A percentile compares a stretch with the other conserved stretches of the same genome.
Conservation (phyloP, 1,139 yeast species). For the Suhomyces wounanorum region DNA sequence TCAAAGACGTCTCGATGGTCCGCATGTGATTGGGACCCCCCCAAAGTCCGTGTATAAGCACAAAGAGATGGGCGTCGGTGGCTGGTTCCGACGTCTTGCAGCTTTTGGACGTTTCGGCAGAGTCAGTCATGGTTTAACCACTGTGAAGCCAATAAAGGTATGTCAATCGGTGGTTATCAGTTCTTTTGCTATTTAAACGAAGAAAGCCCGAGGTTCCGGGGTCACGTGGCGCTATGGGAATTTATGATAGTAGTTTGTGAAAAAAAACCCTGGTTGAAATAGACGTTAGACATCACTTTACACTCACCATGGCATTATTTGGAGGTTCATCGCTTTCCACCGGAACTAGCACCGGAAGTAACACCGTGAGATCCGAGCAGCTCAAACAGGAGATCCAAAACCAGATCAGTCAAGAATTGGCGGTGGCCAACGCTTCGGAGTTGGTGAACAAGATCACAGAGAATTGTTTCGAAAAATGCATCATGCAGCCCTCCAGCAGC, state of each 20-base stretch:
- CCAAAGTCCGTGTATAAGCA: slow-evolving; percentile 87
- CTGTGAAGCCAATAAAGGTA: not conserved
- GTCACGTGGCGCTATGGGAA: not conserved
- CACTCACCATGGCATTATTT: slow-evolving; percentile 32
- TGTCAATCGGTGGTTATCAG: not conserved
- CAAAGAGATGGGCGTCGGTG: slow-evolving; percentile 60
- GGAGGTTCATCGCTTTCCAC: slow-evolving; percentile 28
- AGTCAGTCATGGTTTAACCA: not conserved
- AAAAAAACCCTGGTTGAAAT: not conserved
- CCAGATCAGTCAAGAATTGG: slow-evolving; percentile 80
- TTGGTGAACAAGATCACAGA: slow-evolving; percentile 84
- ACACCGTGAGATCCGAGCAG: slow-evolving; percentile 25
- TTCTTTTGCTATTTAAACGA: not conserved
- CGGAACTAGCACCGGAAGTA: slow-evolving; percentile 19
- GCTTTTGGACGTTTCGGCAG: not conserved
- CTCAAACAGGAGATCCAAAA: slow-evolving; percentile 63
- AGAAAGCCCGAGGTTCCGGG: not conserved
- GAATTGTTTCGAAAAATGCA: slow-evolving; percentile 82
- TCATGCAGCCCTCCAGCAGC: slow-evolving; percentile 52
- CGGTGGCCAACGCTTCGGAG: slow-evolving; percentile 86
- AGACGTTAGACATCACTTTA: not conserved
- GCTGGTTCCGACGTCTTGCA: not conserved
- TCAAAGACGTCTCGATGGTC: slow-evolving; percentile 56
- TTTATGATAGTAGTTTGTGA: not conserved
- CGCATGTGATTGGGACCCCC: slow-evolving; percentile 78